phyloP scores from a whole-genome alignment of 1,284 basidiomycete species.

The Cutaneotrichosporon cutaneum region DNA sequence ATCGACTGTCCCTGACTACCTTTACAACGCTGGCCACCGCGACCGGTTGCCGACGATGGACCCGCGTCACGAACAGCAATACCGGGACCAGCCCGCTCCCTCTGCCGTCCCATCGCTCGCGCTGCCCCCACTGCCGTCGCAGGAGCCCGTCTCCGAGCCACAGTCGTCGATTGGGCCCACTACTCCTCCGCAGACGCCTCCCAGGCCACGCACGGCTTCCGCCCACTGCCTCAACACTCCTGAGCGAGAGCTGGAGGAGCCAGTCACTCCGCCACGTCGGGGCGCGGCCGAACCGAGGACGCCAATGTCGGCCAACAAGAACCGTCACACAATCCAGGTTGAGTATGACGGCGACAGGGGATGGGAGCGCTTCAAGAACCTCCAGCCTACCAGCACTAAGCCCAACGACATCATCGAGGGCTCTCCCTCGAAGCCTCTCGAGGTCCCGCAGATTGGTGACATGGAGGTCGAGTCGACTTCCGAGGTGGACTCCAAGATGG shows the following conservation, averaged over 20 bases:
- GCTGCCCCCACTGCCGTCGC: not conserved
- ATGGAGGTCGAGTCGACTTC: constrained; percentile 25
- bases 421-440: constrained; percentile 9
- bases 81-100: not conserved
- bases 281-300: constrained; percentile 12
- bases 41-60: not conserved
- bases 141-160: not conserved
- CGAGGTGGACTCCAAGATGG: constrained; percentile 13
- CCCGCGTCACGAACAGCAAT: not conserved
- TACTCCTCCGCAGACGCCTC: constrained; percentile 5
- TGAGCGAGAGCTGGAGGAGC: constrained; percentile 3
- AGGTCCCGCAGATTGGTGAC: constrained; percentile 20
- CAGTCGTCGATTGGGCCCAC: not conserved
- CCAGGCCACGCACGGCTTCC: constrained; percentile 1
- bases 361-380: constrained; percentile 15
- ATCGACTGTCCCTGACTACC: constrained; percentile 47
- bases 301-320: constrained; percentile 51
- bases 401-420: constrained; percentile 5
- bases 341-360: constrained; percentile 64
- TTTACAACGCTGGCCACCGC: constrained; percentile 36
- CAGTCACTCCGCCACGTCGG: constrained; percentile 5
- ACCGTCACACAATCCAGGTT: constrained; percentile 85
- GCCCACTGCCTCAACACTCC: not conserved
- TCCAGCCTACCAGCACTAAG: not conserved
- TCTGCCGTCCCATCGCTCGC: not conserved